A percentile compares a stretch with the other conserved stretches of the same genome.
Conservation (phyloP, 1,284 basidiomycete genomes). For the Apiotrichum siamense region DNA sequence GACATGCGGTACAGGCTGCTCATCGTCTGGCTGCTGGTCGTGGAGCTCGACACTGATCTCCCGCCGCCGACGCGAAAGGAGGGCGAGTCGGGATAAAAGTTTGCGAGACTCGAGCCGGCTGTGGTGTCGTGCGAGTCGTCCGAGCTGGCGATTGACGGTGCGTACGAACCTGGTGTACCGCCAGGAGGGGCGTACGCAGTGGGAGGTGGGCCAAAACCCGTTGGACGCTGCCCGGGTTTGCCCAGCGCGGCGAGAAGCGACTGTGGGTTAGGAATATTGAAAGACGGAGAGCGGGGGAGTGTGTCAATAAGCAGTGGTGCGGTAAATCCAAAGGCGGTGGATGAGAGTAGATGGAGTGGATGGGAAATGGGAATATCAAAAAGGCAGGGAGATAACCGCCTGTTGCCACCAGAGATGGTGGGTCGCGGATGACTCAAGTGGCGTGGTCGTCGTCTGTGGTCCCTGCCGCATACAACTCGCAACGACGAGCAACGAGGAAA, state of each 20-base stretch:
- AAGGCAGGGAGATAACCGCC: too few relatives aligned
- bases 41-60: slow-evolving; percentile 7
- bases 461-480: too few relatives aligned
- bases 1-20: slow-evolving; percentile 9
- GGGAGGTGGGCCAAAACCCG: slow-evolving; percentile 11
- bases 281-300: not conserved
- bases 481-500: too few relatives aligned
- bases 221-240: slow-evolving; percentile 14
- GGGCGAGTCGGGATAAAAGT: not conserved
- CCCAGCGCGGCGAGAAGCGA: slow-evolving; percentile 27
- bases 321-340: too few relatives aligned
- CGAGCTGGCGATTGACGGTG: slow-evolving; percentile 12
- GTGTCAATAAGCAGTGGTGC: not conserved
- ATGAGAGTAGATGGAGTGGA: too few relatives aligned
- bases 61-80: not conserved
- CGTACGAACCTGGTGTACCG: slow-evolving; percentile 5
- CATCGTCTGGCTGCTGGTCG: slow-evolving; percentile 1
- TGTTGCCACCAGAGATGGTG: too few relatives aligned
- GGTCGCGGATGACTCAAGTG: not conserved
- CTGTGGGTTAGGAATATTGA: slow-evolving; percentile 8
- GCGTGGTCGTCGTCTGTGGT: too few relatives aligned
- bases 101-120: not conserved
- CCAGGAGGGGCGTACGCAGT: slow-evolving; percentile 6
- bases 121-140: slow-evolving; percentile 16
- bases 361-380: too few relatives aligned